Base-by-base conservation (phyloP, 129 eudicot species). In the Helianthus tuberosus region DNA sequence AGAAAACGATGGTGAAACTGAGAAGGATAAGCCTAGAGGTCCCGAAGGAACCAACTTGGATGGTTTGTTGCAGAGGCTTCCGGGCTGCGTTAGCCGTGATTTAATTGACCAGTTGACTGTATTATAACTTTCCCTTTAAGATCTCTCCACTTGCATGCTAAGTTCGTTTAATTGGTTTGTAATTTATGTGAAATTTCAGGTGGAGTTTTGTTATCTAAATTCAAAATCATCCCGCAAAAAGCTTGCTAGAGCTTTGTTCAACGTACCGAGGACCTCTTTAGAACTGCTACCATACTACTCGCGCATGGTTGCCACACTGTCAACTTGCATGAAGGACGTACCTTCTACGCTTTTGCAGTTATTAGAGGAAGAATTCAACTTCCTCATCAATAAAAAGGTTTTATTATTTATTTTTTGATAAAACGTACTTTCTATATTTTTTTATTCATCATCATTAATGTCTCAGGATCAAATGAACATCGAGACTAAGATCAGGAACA, bases 381-480 rank as follows among this genome's bases (percentile, higher is more conserved):
- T 85, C 52, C 68, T 93, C 64, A 88, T 83, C 43, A 93, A 86
- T 79, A 93, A 93, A 76, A 93, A 93, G 98, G 98, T 93, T 52
- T 62, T 63, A 20, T 50, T 8, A 39, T 39, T 63, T 13, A 15
- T 8, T 50, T 66, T 6, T 47, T 63, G 1, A 54, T 64, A 27
- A 13, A 48, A 27, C 55, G 38, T 6, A 66, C 36, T 84, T 46
- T 64, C 50, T 38, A 48, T 73, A 57, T 66, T 38, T 36, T 46
- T 46, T 70, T 62, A 57, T 17, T 66, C 63, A 46, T 9, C 51
- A 63, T 51, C 17, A 35, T 71, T 46, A 11, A 16, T 65, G 36
- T 57, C 29, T 68, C 88, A 93, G 97, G 98, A 93, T 85, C 98
- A 93, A 86, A 93, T 93, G 89, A 93, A 93, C 79, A 93, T 93